Evolutionary conservation across 495 filamentous ascomycete species (phyloP), one percentile per base, ranked within the genome.

Genomic region (Pseudotulostoma volvatum): DNA sequence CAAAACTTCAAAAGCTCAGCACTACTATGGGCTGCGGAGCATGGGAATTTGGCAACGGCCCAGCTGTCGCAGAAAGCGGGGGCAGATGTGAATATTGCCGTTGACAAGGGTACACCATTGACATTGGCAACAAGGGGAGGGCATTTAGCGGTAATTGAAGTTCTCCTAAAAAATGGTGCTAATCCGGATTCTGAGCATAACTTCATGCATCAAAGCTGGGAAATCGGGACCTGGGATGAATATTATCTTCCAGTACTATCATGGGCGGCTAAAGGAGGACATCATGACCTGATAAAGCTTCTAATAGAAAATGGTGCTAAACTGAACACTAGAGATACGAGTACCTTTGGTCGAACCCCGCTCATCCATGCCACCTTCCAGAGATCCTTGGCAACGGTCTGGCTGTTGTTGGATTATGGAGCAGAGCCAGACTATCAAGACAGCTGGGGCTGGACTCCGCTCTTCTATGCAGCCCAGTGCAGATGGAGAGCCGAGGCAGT

Each of bases 311-410:
- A 31, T 18, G 48, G 50, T 7, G 47, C 50, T 3, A 21, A 47
- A 18, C 16, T 59, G 3, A 43, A 58, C 7, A 36, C 41, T 3
- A 28, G 4, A 9, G 59, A 62, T 32, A 48, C 43, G 18, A 36
- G 18, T n/a, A n/a, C n/a, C n/a, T n/a, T n/a, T 1, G 56, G 54
- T 8, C 38, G 48, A 15, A 61, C 57, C 1, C 53, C 62, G 2
- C 38, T 61, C 4, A 45, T 52, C 9, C 45, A 33, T 9, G 54
- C 59, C 3, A 37, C 45, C 35, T 40, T 17, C 30, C 34, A 37
- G 37, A 51, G 55, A 31, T 42, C 45, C 36, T 36, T 44, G 23
- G 38, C 4, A 31, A 35, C 40, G 34, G 51, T 48, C 18, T 46
- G 46, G 38, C 41, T 53, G 14, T 39, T 52, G 19, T 42, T 50